Percentiles rank a stretch among this genome's conserved stretches.
These are phyloP conservation scores for Penicillium mononematosum DNA, from an alignment of 495 filamentous ascomycete species.

Conservation along the genomic window DNA sequence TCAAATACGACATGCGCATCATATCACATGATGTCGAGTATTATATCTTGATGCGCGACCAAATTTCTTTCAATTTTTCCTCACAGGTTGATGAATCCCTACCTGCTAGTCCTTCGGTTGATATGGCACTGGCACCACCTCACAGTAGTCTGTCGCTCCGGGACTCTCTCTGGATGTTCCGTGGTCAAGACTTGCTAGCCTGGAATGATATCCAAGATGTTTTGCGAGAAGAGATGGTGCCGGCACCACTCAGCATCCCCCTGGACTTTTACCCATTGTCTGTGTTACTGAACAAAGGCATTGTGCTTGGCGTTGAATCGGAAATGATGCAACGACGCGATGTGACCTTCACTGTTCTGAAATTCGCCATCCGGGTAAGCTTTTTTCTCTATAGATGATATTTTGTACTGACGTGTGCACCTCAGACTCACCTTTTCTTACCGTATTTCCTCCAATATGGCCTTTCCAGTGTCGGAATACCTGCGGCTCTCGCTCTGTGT, in stretches of 20 bases:
- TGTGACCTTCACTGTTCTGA: conserved; percentile 80
- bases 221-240: conserved; percentile 53
- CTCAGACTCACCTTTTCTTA: conserved; percentile 82
- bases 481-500: conserved; percentile 73
- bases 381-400: background rate
- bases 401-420: conserved; percentile 20
- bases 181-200: conserved; percentile 73
- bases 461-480: conserved; percentile 66
- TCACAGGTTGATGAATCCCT: conserved; percentile 43
- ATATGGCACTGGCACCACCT: conserved; percentile 43
- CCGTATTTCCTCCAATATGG: conserved; percentile 80
- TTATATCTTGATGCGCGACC: conserved; percentile 87
- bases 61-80: conserved; percentile 54
- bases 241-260: conserved; percentile 44
- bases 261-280: conserved; percentile 97
- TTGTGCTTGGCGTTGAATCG: conserved; percentile 85
- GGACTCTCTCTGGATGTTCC: conserved; percentile 94
- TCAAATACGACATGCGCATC: conserved; percentile 98
- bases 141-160: conserved; percentile 55
- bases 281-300: conserved; percentile 75
- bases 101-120: conserved; percentile 53
- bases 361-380: conserved; percentile 76
- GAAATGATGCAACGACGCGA: conserved; percentile 91
- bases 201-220: conserved; percentile 94
- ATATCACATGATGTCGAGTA: conserved; percentile 95